Evolutionary conservation across 371 early-diverging fungal genomes (phyloP).

Genomic region (Capillidium rhysosporum): DNA sequence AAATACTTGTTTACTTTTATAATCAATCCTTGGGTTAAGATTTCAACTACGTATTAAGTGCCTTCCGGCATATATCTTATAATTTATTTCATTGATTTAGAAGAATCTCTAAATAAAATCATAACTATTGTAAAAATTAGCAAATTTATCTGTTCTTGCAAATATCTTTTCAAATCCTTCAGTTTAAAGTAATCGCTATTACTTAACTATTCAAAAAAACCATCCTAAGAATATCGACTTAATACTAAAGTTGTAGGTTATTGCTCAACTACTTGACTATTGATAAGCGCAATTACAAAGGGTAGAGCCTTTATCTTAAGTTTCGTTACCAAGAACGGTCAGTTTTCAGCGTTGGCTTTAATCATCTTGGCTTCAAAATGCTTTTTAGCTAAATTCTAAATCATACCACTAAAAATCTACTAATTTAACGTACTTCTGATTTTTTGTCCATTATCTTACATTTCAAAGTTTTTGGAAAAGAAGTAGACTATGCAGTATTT

Average conservation of each 20-base stretch:
- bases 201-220: constrained; percentile 88
- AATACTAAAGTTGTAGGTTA: constrained; percentile 10
- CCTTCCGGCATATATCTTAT: too few species aligned
- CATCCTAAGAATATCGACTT: constrained; percentile 23
- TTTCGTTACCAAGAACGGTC: constrained; percentile 80
- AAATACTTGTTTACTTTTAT: too few species aligned
- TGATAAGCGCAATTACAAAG: constrained; percentile 62
- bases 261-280: constrained; percentile 52
- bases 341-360: constrained; percentile 68
- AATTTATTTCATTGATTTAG: too few species aligned
- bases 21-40: background rate
- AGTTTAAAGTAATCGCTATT: constrained; percentile 70
- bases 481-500: constrained; percentile 72
- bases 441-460: constrained; percentile 89
- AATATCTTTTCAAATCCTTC: constrained; percentile 54
- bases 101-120: too few species aligned
- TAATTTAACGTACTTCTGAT: constrained; percentile 28
- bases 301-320: constrained; percentile 76
- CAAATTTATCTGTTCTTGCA: constrained; percentile 23
- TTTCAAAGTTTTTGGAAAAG: constrained; percentile 71
- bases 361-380: constrained; percentile 72
- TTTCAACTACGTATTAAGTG: background rate
- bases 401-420: background rate
- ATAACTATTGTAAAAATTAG: background rate
- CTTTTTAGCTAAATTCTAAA: constrained; percentile 39